Percentiles rank a stretch among this genome's conserved stretches.
These are phyloP conservation scores for Mortierella claussenii DNA, from an alignment of 192 early-diverging fungal genomes.

Conservation along the genomic window DNA sequence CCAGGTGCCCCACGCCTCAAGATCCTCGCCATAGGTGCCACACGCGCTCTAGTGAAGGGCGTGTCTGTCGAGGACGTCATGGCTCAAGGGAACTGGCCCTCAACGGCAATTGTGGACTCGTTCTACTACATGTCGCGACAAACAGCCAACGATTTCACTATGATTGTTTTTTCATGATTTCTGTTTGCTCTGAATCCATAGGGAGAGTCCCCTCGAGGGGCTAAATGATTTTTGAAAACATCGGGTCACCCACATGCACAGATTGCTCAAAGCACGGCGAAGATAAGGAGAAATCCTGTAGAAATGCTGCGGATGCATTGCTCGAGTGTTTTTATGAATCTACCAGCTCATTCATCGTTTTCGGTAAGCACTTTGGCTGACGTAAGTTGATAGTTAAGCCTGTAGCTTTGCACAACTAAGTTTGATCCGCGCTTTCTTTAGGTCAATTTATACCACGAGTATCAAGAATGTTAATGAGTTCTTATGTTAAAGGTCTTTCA, in stretches of 20 bases:
- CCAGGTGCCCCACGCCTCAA: too few species aligned
- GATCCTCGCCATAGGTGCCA: too few species aligned
- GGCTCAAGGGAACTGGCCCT: too few species aligned
- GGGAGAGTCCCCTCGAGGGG: too few species aligned
- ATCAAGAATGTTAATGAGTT: conserved; percentile 3
- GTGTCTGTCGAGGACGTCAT: too few species aligned
- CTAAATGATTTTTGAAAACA: conserved; percentile 27
- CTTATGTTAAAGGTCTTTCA: not conserved
- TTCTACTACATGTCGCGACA: too few species aligned
- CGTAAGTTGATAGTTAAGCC: not conserved
- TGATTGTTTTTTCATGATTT: too few species aligned
- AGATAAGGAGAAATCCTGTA: conserved; percentile 16
- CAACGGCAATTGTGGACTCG: too few species aligned
- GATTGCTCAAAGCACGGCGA: conserved; percentile 9
- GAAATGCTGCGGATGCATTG: conserved; percentile 15
- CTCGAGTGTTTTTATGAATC: conserved; percentile 14
- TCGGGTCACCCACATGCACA: conserved; percentile 18
- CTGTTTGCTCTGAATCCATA: too few species aligned
- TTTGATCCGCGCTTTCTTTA: not conserved
- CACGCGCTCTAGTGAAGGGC: too few species aligned
- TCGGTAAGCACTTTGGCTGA: conserved; percentile 8
- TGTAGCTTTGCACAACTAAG: too few species aligned
- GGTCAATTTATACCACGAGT: not conserved
- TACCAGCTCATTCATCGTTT: conserved; percentile 17
- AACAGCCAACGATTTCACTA: too few species aligned